Evolutionary conservation across 352 stramenopile genomes (phyloP).

Genomic region (Phytophthora rubi): DNA sequence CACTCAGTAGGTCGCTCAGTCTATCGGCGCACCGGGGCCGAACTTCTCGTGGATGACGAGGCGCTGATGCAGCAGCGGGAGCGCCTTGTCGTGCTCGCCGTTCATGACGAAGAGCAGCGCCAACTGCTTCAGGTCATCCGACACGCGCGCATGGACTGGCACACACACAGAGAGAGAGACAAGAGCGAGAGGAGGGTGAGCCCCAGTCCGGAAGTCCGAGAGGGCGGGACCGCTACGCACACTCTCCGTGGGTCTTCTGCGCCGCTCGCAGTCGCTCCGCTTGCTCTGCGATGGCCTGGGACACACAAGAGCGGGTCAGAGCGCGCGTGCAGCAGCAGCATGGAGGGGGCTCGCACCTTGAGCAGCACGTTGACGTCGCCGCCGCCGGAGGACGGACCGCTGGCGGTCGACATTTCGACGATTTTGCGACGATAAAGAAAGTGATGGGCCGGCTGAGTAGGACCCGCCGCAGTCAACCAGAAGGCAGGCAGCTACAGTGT

Average conservation of each 20-base stretch:
- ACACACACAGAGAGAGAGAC: background rate
- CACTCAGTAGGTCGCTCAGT: background rate
- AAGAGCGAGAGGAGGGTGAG: background rate
- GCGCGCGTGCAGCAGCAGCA: background rate
- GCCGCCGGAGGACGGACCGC: slow-evolving; percentile 9
- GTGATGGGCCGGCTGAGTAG: no score
- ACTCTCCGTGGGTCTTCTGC: slow-evolving; percentile 58
- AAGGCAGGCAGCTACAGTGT: no score
- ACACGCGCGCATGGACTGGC: slow-evolving; percentile 57
- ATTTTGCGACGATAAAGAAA: no score
- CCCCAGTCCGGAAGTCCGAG: no score
- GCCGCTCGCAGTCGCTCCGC: slow-evolving; percentile 50
- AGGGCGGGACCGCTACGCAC: slow-evolving; percentile 31
- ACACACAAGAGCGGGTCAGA: background rate
- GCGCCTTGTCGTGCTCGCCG: slow-evolving; percentile 66
- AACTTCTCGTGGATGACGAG: slow-evolving; percentile 88
- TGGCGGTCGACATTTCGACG: slow-evolving; percentile 22
- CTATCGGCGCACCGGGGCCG: slow-evolving; percentile 48
- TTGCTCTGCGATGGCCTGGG: slow-evolving; percentile 58
- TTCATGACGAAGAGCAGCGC: slow-evolving; percentile 76
- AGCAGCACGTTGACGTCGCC: slow-evolving; percentile 46
- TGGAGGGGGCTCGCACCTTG: slow-evolving; percentile 21
- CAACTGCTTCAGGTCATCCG: slow-evolving; percentile 73
- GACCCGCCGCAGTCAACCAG: no score
- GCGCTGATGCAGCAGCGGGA: slow-evolving; percentile 71